These are phyloP conservation scores for Wallacemonas collosoma DNA, from an alignment of 208 protist genomes.

Conservation along the genomic window DNA sequence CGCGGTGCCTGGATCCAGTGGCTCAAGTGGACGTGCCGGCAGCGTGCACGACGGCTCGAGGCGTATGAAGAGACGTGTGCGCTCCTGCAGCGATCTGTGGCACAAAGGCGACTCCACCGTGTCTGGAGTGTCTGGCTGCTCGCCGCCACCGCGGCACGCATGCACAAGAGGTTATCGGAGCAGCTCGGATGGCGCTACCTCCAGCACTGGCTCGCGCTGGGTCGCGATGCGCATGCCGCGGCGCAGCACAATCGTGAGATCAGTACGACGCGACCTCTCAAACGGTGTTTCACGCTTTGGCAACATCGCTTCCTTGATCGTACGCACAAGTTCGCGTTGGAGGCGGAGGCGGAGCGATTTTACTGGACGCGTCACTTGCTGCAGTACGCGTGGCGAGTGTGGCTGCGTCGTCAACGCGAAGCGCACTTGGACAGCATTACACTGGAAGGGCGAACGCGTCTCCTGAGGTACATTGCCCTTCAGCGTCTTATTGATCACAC, in stretches of 20 bases:
- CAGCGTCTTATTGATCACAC: not conserved
- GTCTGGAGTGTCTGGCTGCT: constrained; percentile 23
- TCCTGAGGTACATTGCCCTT: not conserved
- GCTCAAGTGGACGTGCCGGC: constrained; percentile 26
- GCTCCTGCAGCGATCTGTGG: not conserved
- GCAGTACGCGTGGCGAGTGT: not conserved
- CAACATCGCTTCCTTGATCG: too few species aligned
- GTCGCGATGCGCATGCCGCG: too few species aligned
- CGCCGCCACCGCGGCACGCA: constrained; percentile 4
- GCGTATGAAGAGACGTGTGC: constrained; percentile 1
- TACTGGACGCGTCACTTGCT: not conserved
- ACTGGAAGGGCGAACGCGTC: not conserved
- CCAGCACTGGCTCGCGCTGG: not conserved
- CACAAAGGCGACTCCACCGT: not conserved
- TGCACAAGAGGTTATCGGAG: not conserved
- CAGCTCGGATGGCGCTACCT: not conserved
- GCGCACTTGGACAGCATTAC: not conserved
- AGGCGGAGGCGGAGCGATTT: not conserved
- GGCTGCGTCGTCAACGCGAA: not conserved
- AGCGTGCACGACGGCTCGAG: constrained; percentile 22
- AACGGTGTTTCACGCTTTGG: too few species aligned
- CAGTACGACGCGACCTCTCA: too few species aligned
- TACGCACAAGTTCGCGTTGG: too few species aligned
- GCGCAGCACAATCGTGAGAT: too few species aligned
- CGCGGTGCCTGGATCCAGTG: constrained; percentile 31